A percentile compares a stretch with the other conserved stretches of the same genome.
These are phyloP conservation scores for Enterocytospora artemiae DNA, from an alignment of 371 early-diverging fungal species.

Conservation along the genomic window DNA sequence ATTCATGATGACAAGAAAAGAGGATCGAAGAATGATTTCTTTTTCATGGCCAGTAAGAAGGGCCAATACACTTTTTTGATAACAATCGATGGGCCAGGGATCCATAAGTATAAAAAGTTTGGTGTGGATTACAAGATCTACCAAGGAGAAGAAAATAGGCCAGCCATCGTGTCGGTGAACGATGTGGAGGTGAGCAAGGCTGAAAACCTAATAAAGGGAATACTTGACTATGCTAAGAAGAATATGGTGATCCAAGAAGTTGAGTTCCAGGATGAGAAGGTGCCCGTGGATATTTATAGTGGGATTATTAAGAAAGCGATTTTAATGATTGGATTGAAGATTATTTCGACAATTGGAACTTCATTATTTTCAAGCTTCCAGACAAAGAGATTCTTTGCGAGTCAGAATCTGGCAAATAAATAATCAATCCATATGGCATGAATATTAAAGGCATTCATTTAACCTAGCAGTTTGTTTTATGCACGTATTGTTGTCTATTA, in stretches of 20 bases:
- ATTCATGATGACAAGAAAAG: constrained; percentile 12
- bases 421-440: not conserved
- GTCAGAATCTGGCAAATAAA: not conserved
- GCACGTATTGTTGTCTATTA: no score
- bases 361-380: constrained; percentile 5
- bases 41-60: constrained; percentile 12
- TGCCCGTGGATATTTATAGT: constrained; percentile 1
- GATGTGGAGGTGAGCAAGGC: constrained; percentile 28
- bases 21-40: constrained; percentile 7
- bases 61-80: constrained; percentile 17
- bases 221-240: constrained; percentile 17
- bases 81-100: not conserved
- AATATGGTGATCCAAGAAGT: constrained; percentile 7
- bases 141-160: constrained; percentile 8
- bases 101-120: not conserved
- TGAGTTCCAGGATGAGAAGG: constrained; percentile 15
- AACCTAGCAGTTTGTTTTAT: no score
- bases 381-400: constrained; percentile 8
- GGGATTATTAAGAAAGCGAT: constrained; percentile 4
- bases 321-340: constrained; percentile 1
- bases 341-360: constrained; percentile 15
- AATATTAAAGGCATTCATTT: no score
- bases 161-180: constrained; percentile 8
- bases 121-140: constrained; percentile 1
- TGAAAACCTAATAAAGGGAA: not conserved